A percentile compares a stretch with the other conserved stretches of the same genome.
These are phyloP conservation scores for Corinectria fuckeliana DNA, from an alignment of 2,329 filamentous ascomycete species.

Conservation along the genomic window DNA sequence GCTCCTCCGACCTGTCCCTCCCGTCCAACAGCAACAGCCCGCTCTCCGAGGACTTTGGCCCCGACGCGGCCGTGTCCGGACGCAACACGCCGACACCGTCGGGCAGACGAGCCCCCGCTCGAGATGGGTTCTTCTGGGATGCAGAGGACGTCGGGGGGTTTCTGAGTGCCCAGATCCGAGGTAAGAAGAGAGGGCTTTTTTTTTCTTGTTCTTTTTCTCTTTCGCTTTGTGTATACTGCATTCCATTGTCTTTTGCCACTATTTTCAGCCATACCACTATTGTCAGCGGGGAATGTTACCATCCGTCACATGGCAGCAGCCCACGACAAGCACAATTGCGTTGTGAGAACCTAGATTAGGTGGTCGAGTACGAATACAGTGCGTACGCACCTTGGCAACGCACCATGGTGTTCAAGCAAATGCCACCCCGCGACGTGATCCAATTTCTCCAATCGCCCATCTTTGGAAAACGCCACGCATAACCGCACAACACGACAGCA, in stretches of 20 bases:
- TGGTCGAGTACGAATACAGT: no score
- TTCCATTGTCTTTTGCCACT: background rate
- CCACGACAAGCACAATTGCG: background rate
- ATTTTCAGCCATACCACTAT: background rate
- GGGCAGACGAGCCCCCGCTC: slow-evolving; percentile 10
- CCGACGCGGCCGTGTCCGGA: slow-evolving; percentile 38
- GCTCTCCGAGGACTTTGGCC: slow-evolving; percentile 39
- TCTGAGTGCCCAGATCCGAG: slow-evolving; percentile 18
- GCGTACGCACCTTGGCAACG: background rate
- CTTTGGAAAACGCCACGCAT: background rate
- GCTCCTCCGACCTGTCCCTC: slow-evolving; percentile 54
- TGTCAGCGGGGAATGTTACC: background rate
- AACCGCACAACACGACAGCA: background rate
- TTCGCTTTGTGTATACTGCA: background rate
- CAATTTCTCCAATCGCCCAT: background rate
- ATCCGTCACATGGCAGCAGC: background rate
- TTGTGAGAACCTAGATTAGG: no score
- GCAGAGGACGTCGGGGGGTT: slow-evolving; percentile 22
- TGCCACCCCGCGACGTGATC: background rate
- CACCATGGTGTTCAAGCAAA: background rate
- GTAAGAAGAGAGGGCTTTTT: background rate
- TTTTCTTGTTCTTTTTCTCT: background rate
- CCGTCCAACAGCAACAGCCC: slow-evolving; percentile 37
- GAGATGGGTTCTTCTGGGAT: slow-evolving; percentile 25
- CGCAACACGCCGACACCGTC: slow-evolving; percentile 39